Evolutionary conservation across 2,329 filamentous ascomycete genomes (phyloP).

Genomic region (Scleromitrula shiraiana): DNA sequence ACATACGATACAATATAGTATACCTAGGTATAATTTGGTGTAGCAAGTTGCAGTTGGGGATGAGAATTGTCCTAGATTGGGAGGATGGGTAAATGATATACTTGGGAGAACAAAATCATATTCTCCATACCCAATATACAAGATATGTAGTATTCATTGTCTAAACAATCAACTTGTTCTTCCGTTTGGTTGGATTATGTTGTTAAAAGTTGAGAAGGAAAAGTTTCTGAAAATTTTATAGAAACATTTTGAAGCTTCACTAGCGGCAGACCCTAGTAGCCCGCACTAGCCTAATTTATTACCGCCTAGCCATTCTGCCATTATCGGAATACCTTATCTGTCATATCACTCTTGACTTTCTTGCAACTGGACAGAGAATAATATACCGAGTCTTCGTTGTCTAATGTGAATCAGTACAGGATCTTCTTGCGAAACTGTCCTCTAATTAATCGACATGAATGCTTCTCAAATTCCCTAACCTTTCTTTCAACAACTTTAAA

Average conservation of each 20-base stretch:
- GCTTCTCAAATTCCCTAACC: background rate
- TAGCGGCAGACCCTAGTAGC: too few species aligned
- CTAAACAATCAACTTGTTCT: background rate
- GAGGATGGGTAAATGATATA: too few species aligned
- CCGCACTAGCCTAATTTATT: background rate
- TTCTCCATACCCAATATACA: background rate
- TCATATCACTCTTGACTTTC: too few species aligned
- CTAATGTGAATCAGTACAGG: too few species aligned
- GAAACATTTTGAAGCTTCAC: background rate
- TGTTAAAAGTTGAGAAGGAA: background rate
- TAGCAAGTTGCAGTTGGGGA: too few species aligned
- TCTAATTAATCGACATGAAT: background rate
- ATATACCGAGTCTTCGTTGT: too few species aligned
- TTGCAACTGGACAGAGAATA: too few species aligned
- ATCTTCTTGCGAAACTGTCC: slow-evolving; percentile 4
- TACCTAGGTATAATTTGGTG: too few species aligned
- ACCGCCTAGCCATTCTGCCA: background rate
- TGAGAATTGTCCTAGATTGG: too few species aligned
- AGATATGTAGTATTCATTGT: background rate
- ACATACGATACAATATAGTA: too few species aligned
- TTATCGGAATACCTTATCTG: too few species aligned
- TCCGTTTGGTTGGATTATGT: too few species aligned
- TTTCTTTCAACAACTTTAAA: background rate
- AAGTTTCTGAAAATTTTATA: background rate
- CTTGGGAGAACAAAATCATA: background rate